Base-by-base conservation (phyloP, 2,329 filamentous ascomycete genomes). In the Hypoxylon sp. region DNA sequence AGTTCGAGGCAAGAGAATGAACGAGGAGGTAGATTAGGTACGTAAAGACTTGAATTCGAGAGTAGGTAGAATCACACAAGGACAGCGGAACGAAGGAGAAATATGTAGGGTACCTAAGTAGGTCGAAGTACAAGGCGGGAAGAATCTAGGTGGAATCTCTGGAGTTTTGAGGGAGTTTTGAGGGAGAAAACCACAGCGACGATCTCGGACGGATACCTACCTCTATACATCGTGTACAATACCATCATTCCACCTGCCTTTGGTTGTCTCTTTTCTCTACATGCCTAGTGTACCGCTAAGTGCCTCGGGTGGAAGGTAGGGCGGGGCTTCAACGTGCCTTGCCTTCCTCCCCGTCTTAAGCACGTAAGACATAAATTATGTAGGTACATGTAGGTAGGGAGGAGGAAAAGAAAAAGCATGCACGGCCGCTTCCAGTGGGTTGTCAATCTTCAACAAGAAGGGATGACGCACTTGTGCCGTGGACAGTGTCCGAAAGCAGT, bases 381-480 rank as follows among this genome's bases (percentile, higher is more conserved):
- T 16, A 38, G 14, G 1, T 48, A 26, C n/a, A n/a, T n/a, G n/a
- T n/a, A n/a, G n/a, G n/a, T n/a, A n/a, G n/a, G n/a, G n/a, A n/a
- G n/a, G n/a, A n/a, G n/a, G n/a, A n/a, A n/a, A n/a, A n/a, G n/a
- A n/a, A n/a, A n/a, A n/a, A n/a, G n/a, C n/a, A n/a, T n/a, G n/a
- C n/a, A n/a, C 2, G 14, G 24, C 22, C 20, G 28, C 28, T 24
- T 48, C 20, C 18, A 33, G 18, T 42, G 11, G 49, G 20, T 4
- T 22, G 45, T 30, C 42, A 56, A 53, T 65, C 58, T 55, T 62
- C n/a, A 54, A 52, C 53, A 42, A 54, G 53, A 48, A 56, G 20
- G 36, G 62, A 66, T 68, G 65, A 68, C 65, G 65, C 50, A 63
- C 36, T 54, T 55, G 12, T 53, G n/a, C 48, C 45, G 42, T 28